Conservation (phyloP, 805 yeast species). For the Candida jianshihensis region DNA sequence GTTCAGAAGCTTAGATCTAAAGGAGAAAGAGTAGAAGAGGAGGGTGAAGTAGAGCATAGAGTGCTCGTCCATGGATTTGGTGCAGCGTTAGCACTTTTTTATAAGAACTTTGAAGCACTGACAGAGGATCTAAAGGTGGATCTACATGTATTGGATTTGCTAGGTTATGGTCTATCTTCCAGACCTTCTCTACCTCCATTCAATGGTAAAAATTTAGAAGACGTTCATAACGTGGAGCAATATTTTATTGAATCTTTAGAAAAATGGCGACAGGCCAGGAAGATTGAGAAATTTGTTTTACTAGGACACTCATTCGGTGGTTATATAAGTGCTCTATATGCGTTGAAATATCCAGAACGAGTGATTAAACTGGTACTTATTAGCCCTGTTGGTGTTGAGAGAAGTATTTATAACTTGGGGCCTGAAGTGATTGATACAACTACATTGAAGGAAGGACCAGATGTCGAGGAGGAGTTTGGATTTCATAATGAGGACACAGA, state of each 20-base stretch:
- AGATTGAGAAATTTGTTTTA: constrained; percentile 45
- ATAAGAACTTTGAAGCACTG: constrained; percentile 52
- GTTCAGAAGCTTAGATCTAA: constrained; percentile 39
- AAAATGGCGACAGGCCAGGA: constrained; percentile 43
- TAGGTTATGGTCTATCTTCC: constrained; percentile 58
- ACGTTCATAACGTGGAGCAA: constrained; percentile 25
- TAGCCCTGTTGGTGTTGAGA: constrained; percentile 71
- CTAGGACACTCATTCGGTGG: constrained; percentile 73
- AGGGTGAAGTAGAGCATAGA: too few species aligned
- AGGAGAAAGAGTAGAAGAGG: constrained; percentile 12
- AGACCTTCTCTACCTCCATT: constrained; percentile 34
- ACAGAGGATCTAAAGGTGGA: constrained; percentile 43
- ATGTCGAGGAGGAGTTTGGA: constrained; percentile 26
- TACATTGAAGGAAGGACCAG: constrained; percentile 18
- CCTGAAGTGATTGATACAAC: neutral
- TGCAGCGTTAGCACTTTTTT: constrained; percentile 72
- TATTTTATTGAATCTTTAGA: constrained; percentile 45
- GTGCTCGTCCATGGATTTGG: constrained; percentile 84
- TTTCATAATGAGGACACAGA: constrained; percentile 12
- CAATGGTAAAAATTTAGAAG: constrained; percentile 18
- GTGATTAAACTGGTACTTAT: constrained; percentile 47
- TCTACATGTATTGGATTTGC: constrained; percentile 53
- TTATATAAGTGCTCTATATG: constrained; percentile 53
- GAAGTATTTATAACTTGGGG: constrained; percentile 33
- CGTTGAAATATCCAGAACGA: constrained; percentile 45